phyloP scores from a whole-genome alignment of 805 yeast genomes.

The Starmera amethionina region DNA sequence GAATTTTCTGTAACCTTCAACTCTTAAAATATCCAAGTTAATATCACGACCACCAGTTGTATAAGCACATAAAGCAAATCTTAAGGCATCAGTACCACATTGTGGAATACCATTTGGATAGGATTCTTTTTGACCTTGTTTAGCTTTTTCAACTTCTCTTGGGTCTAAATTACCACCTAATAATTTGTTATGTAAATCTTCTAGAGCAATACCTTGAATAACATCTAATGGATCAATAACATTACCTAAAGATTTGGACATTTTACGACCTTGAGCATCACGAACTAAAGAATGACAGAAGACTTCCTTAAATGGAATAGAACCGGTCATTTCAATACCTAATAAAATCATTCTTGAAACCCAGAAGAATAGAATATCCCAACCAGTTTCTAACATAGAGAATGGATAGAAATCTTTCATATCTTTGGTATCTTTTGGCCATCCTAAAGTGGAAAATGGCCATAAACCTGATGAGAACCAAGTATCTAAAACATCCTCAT shows the following conservation, averaged over 20 bases:
- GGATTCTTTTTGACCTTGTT: slow-evolving; percentile 75
- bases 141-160: slow-evolving; percentile 78
- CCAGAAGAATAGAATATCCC: slow-evolving; percentile 99
- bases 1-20: slow-evolving; percentile 98
- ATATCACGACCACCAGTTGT: slow-evolving; percentile 98
- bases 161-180: slow-evolving; percentile 79
- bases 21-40: slow-evolving; percentile 90
- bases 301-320: slow-evolving; percentile 89
- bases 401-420: slow-evolving; percentile 76
- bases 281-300: slow-evolving; percentile 98
- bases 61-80: slow-evolving; percentile 97
- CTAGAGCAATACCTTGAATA: slow-evolving; percentile 75
- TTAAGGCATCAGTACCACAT: slow-evolving; percentile 98
- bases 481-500: slow-evolving; percentile 96
- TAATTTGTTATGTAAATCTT: slow-evolving; percentile 71
- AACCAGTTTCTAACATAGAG: slow-evolving; percentile 94
- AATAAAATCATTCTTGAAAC: slow-evolving; percentile 92
- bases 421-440: slow-evolving; percentile 81
- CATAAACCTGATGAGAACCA: slow-evolving; percentile 98
- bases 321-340: slow-evolving; percentile 83
- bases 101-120: slow-evolving; percentile 98
- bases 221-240: slow-evolving; percentile 96
- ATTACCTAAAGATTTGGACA: slow-evolving; percentile 97
- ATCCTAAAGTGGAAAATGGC: slow-evolving; percentile 95
- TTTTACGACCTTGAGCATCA: slow-evolving; percentile 98